Evolutionary conservation across 1,139 yeast genomes (phyloP).

Genomic region (Diutina scorzettiae): DNA sequence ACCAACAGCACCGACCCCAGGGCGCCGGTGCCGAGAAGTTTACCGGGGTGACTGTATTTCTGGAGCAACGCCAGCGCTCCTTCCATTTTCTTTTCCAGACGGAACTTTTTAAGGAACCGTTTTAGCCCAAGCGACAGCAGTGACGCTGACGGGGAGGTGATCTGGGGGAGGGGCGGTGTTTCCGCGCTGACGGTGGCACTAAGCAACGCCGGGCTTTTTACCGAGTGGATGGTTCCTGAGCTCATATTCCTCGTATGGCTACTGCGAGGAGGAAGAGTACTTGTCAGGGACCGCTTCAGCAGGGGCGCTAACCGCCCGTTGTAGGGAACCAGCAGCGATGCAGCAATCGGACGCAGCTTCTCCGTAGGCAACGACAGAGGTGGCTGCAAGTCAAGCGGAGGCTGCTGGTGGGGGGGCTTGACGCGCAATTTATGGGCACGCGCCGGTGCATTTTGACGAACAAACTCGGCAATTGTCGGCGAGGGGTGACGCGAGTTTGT

Average conservation of each 20-base stretch:
- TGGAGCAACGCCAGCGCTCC: constrained; percentile 13
- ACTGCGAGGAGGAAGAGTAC: not conserved
- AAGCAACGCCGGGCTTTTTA: not conserved
- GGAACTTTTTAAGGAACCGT: constrained; percentile 5
- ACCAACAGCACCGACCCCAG: constrained; percentile 63
- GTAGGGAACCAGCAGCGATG: not conserved
- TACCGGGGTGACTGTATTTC: constrained; percentile 49
- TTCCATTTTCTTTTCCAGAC: not conserved
- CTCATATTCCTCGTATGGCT: not conserved
- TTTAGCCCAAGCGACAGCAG: constrained; percentile 6
- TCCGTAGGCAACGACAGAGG: constrained; percentile 2
- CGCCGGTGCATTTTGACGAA: not conserved
- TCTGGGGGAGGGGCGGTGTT: constrained; percentile 7
- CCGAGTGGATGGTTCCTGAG: constrained; percentile 4
- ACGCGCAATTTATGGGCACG: not conserved
- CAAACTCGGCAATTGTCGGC: constrained; percentile 5
- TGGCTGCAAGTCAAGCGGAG: not conserved
- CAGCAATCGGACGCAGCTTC: not conserved
- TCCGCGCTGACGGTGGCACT: no score
- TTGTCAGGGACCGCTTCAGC: not conserved
- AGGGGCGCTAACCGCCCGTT: not conserved
- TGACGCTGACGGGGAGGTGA: constrained; percentile 7
- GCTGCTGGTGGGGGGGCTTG: not conserved
- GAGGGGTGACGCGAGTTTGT: constrained; percentile 5
- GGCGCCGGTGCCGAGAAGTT: constrained; percentile 61